Conservation (phyloP, 2,329 filamentous ascomycete genomes). For the Trichophyton verrucosum region DNA sequence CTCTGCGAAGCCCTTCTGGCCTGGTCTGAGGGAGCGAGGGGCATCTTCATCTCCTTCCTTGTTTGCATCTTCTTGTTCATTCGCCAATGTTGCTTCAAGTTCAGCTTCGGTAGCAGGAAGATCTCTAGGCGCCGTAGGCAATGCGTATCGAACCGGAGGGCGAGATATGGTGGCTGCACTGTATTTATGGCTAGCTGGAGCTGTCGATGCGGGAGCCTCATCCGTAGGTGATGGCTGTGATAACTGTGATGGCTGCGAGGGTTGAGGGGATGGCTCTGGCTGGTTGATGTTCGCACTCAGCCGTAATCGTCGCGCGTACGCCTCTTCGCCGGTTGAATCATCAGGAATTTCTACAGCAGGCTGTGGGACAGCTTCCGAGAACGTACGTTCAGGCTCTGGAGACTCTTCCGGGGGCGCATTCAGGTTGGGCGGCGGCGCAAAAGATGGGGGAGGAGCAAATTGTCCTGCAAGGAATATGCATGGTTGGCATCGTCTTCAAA, state of each 20-base stretch:
- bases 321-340: constrained; percentile 56
- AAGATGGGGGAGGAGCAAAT: constrained; percentile 40
- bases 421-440: constrained; percentile 40
- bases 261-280: constrained; percentile 10
- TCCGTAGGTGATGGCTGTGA: constrained; percentile 12
- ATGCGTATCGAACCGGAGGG: constrained; percentile 61
- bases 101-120: constrained; percentile 43
- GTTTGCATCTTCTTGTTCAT: constrained; percentile 21
- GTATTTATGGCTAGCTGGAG: constrained; percentile 22
- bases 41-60: constrained; percentile 27
- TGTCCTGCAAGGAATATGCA: constrained; percentile 22
- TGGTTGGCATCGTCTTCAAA: background rate
- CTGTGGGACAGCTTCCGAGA: constrained; percentile 18
- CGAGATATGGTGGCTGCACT: constrained; percentile 56
- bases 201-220: constrained; percentile 15
- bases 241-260: background rate
- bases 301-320: constrained; percentile 51
- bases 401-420: constrained; percentile 26
- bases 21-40: constrained; percentile 54
- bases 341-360: constrained; percentile 39
- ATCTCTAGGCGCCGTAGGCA: constrained; percentile 40
- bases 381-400: constrained; percentile 8
- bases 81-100: constrained; percentile 36
- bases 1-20: constrained; percentile 73
- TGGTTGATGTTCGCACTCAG: constrained; percentile 36